Evolutionary conservation across 768 basidiomycete genomes (phyloP).

Genomic region (Lactarius vividus): DNA sequence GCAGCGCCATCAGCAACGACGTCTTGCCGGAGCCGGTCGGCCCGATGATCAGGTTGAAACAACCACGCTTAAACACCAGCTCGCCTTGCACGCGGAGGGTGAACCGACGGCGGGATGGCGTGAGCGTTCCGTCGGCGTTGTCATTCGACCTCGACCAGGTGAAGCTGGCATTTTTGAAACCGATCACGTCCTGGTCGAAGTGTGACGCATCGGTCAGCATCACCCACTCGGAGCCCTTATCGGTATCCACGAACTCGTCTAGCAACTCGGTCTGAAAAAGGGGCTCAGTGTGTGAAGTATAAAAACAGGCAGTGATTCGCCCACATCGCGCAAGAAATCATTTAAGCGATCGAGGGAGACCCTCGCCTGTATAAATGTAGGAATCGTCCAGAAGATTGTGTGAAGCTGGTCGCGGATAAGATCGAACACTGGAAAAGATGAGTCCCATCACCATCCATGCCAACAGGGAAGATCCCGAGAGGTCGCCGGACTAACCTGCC

Average conservation of each 20-base stretch:
- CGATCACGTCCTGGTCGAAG: too few species aligned
- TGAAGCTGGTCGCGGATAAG: constrained; percentile 37
- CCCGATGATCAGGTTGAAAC: constrained; percentile 58
- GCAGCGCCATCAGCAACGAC: constrained; percentile 60
- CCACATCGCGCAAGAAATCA: constrained; percentile 38
- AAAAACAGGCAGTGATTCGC: not conserved
- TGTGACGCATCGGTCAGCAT: too few species aligned
- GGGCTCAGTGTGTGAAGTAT: constrained; percentile 41
- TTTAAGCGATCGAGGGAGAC: constrained; percentile 42
- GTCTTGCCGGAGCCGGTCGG: constrained; percentile 62
- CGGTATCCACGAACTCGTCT: too few species aligned
- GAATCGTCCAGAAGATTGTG: constrained; percentile 29
- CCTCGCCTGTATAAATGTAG: constrained; percentile 33
- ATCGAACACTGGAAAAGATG: constrained; percentile 38
- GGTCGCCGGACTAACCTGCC: constrained; percentile 27
- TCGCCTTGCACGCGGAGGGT: too few species aligned
- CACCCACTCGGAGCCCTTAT: too few species aligned
- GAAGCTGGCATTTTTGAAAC: too few species aligned
- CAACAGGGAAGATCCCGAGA: not conserved
- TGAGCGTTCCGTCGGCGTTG: too few species aligned
- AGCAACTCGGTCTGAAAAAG: too few species aligned
- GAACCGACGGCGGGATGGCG: too few species aligned
- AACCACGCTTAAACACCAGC: constrained; percentile 49
- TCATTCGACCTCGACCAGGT: too few species aligned
- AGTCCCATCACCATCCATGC: not conserved